Conservation (phyloP, 2,329 filamentous ascomycete genomes). For the Mollisiaceae sp. region DNA sequence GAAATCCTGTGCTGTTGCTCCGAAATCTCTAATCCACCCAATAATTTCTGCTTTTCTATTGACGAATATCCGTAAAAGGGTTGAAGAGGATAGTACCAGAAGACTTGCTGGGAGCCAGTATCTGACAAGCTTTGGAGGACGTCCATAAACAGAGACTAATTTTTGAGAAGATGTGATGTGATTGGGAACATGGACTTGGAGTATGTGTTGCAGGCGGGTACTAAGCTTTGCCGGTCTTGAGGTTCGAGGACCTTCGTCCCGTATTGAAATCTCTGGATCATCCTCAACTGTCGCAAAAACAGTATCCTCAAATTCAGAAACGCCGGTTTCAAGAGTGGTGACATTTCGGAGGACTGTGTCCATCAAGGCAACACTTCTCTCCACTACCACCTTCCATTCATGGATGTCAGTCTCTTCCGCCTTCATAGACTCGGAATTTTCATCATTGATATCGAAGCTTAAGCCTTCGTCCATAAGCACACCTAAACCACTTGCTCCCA, state of each 20-base stretch:
- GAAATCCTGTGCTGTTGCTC: conserved; percentile 82
- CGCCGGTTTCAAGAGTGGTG: conserved; percentile 64
- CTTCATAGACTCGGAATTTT: conserved; percentile 54
- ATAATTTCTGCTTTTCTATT: conserved; percentile 78
- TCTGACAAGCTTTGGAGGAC: conserved; percentile 74
- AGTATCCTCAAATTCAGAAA: conserved; percentile 68
- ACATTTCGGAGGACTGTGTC: conserved; percentile 81
- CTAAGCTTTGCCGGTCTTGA: conserved; percentile 62
- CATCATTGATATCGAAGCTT: conserved; percentile 66
- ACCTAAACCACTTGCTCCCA: conserved; percentile 85
- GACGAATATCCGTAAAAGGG: conserved; percentile 78
- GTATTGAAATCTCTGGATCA: conserved; percentile 61
- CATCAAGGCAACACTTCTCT: conserved; percentile 83
- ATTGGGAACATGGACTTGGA: conserved; percentile 69
- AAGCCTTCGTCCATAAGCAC: conserved; percentile 87
- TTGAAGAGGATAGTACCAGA: conserved; percentile 82
- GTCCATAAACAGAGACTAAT: conserved; percentile 70
- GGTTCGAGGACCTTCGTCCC: conserved; percentile 47
- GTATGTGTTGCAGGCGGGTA: conserved; percentile 69
- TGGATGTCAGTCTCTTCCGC: conserved; percentile 48
- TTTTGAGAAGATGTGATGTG: conserved; percentile 63
- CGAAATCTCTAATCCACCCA: conserved; percentile 80
- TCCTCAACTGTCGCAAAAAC: conserved; percentile 68
- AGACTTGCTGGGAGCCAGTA: conserved; percentile 85
- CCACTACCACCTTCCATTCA: conserved; percentile 76